Evolutionary conservation across 371 early-diverging fungal species (phyloP).

Genomic region (Basidiobolus heterosporus): DNA sequence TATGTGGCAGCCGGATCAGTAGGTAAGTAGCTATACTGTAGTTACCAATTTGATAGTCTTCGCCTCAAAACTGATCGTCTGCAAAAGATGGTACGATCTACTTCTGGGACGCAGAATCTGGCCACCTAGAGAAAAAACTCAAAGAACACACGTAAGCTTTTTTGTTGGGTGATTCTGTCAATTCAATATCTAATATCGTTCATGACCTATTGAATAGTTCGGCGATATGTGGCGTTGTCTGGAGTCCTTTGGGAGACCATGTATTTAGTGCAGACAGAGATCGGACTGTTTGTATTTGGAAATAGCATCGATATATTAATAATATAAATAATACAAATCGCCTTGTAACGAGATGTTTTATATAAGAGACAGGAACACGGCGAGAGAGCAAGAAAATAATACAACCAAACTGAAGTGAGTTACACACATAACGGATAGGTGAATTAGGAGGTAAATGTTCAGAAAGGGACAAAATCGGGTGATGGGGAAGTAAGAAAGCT

Average conservation of each 20-base stretch:
- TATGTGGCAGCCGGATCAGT: constrained; percentile 67
- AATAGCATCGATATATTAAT: neutral
- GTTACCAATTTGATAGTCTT: neutral
- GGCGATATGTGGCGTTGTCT: constrained; percentile 31
- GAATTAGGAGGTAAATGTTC: no score
- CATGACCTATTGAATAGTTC: constrained; percentile 3
- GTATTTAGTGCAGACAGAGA: constrained; percentile 59
- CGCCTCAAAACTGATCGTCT: neutral
- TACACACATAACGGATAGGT: no score
- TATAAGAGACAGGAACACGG: no score
- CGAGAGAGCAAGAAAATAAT: no score
- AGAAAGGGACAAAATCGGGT: no score
- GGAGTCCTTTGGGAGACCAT: constrained; percentile 35
- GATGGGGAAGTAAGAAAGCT: no score
- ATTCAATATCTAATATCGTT: neutral
- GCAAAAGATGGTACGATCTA: constrained; percentile 46
- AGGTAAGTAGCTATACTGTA: constrained; percentile 17
- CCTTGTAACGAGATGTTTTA: neutral
- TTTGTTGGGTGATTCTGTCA: neutral
- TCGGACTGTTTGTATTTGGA: constrained; percentile 44
- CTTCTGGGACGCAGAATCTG: constrained; percentile 51
- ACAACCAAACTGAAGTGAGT: no score
- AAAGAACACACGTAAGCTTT: constrained; percentile 31
- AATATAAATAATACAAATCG: neutral
- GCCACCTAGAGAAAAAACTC: constrained; percentile 23